These are phyloP conservation scores for Ophiosphaerella herpotricha DNA, from an alignment of 2,329 filamentous ascomycete species.

Conservation along the genomic window DNA sequence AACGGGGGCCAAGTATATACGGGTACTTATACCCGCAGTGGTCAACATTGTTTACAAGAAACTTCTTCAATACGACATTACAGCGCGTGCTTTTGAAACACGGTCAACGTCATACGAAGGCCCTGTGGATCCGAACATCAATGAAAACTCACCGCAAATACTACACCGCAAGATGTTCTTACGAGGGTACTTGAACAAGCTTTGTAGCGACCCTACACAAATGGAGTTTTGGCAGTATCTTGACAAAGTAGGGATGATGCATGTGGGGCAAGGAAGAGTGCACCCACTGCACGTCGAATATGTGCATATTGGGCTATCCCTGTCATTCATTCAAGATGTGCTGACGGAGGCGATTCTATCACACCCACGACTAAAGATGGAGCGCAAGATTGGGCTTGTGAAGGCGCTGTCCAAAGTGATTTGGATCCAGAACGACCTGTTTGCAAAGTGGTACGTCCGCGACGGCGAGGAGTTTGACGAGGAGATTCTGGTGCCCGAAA, in stretches of 20 bases:
- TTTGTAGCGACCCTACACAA: conserved; percentile 74
- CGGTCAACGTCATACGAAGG: conserved; percentile 67
- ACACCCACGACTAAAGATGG: conserved; percentile 68
- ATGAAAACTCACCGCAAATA: conserved; percentile 75
- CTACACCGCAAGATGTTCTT: conserved; percentile 76
- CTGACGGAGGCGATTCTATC: conserved; percentile 76
- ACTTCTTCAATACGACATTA: conserved; percentile 79
- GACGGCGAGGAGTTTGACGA: conserved; percentile 66
- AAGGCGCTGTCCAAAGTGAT: conserved; percentile 80
- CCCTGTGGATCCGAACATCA: conserved; percentile 65
- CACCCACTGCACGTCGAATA: conserved; percentile 80
- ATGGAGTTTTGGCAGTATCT: conserved; percentile 84
- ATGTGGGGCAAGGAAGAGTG: conserved; percentile 73
- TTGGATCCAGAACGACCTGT: conserved; percentile 87
- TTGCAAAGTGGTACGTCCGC: conserved; percentile 79
- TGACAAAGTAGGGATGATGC: conserved; percentile 85
- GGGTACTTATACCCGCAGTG: conserved; percentile 78
- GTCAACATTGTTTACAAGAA: conserved; percentile 87
- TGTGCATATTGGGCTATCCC: conserved; percentile 72
- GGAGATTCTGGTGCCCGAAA: conserved; percentile 46
- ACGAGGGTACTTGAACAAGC: conserved; percentile 73
- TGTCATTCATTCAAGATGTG: conserved; percentile 78
- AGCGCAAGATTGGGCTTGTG: conserved; percentile 72
- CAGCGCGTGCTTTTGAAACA: conserved; percentile 73
- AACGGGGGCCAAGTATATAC: conserved; percentile 74